Conservation (phyloP, 2,329 filamentous ascomycete genomes). For the Paecilomyces fulvus region DNA sequence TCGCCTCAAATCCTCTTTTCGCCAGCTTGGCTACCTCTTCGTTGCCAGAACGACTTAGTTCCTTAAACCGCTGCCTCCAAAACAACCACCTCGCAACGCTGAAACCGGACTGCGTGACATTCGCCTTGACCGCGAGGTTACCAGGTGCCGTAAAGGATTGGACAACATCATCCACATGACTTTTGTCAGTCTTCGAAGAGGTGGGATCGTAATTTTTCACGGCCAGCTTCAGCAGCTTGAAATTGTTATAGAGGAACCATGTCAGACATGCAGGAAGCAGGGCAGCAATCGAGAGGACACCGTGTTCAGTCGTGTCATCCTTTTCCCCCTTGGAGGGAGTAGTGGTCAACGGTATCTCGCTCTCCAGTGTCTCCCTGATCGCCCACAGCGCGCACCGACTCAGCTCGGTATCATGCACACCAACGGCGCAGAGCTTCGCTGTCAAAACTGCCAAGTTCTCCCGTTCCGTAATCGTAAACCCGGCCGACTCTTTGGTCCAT, state of each 20-base stretch:
- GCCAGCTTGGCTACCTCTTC: too few relatives aligned
- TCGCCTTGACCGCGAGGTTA: too few relatives aligned
- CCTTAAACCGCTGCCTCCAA: too few relatives aligned
- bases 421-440: not conserved
- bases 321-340: too few relatives aligned
- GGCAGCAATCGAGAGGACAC: too few relatives aligned
- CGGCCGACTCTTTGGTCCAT: not conserved
- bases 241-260: not conserved
- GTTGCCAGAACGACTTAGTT: too few relatives aligned
- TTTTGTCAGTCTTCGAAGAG: not conserved
- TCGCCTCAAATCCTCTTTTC: too few relatives aligned
- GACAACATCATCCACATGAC: not conserved
- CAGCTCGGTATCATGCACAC: not conserved
- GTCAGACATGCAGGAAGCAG: too few relatives aligned
- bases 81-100: too few relatives aligned
- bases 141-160: not conserved
- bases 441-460: constrained; percentile 1
- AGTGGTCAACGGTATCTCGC: not conserved
- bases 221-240: not conserved
- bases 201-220: not conserved
- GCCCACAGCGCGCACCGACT: not conserved
- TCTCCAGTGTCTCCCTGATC: not conserved
- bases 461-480: not conserved
- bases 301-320: too few relatives aligned
- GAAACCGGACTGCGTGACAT: too few relatives aligned